A percentile compares a stretch with the other conserved stretches of the same genome.
Evolutionary conservation across 1,284 basidiomycete species (phyloP).

Genomic region (Coriolopsis trogii): DNA sequence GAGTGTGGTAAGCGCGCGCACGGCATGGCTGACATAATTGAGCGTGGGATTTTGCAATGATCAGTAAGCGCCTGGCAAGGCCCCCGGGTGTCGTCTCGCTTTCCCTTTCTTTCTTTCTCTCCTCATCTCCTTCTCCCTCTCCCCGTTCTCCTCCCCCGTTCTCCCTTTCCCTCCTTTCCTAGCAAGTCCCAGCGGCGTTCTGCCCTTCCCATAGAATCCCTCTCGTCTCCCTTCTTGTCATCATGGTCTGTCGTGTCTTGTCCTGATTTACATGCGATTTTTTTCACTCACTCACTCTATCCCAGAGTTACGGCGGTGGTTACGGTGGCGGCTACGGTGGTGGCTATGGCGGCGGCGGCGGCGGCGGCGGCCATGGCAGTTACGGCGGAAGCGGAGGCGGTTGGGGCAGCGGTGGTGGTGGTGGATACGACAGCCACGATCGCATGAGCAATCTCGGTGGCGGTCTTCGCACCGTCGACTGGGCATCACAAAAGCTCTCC

Average conservation of each 20-base stretch:
- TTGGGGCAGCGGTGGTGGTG: slow-evolving; percentile 57
- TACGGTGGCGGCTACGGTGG: slow-evolving; percentile 40
- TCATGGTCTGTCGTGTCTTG: slow-evolving; percentile 37
- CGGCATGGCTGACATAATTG: slow-evolving; percentile 20
- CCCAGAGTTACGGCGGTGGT: slow-evolving; percentile 41
- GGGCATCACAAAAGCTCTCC: slow-evolving; percentile 73
- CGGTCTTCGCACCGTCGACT: slow-evolving; percentile 85
- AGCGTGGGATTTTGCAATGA: slow-evolving; percentile 14
- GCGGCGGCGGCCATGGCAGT: slow-evolving; percentile 29
- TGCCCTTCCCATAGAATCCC: slow-evolving; percentile 12
- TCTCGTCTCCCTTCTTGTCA: slow-evolving; percentile 17
- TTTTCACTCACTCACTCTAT: too few species aligned
- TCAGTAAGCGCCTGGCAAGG: slow-evolving; percentile 3
- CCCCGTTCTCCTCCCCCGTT: background rate
- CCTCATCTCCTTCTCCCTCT: slow-evolving; percentile 8
- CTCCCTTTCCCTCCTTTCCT: slow-evolving; percentile 5
- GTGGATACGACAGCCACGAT: slow-evolving; percentile 64
- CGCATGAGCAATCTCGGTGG: slow-evolving; percentile 86
- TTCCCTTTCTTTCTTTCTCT: slow-evolving; percentile 2
- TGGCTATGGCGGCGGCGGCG: slow-evolving; percentile 31
- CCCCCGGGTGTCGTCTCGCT: background rate
- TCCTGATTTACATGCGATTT: slow-evolving; percentile 43
- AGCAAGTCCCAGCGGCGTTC: slow-evolving; percentile 15
- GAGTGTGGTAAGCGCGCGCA: background rate
- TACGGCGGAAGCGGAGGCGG: slow-evolving; percentile 46